Base-by-base conservation (phyloP, 2,329 filamentous ascomycete genomes). In the Fusarium stilboides region DNA sequence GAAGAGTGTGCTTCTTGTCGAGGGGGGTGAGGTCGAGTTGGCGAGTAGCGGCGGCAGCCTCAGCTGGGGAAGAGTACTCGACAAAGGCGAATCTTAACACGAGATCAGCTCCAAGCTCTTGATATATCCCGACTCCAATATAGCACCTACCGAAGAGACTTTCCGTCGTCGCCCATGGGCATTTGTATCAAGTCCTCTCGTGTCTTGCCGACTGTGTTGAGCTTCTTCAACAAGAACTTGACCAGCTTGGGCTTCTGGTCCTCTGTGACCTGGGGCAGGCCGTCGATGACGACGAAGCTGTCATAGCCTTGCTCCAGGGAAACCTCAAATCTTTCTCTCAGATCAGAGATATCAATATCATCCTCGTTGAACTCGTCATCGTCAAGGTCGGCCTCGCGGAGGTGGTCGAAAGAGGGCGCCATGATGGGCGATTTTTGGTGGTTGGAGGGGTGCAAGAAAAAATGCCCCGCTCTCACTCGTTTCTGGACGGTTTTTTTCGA, bases 291-390 rank as follows among this genome's bases (percentile, higher is more conserved):
- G 71, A 99, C 92, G 78, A 99, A 99, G 70, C 94, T 92, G 80
- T 99, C 96, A 76, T 98, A 92, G 62, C 96, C 96, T 81, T 97
- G 93, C 81, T 99, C 96, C 71, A 98, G 87, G 79, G 95, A 93
- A 68, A 98, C 94, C 83, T 98, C 94, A 80, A 94, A 98, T 82
- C 97, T 94, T 81, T 97, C 94, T 80, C 91, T 89, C 74, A 99
- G 88, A 83, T 99, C 95, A 75, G 93, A 95, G 80, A 97, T 94
- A 80, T 98, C 95, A 81, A 98, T 92, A 80, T 98, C 94, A 78
- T 94, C 92, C 83, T 96, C 92, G 80, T 97, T 94, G 80, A 92
- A 92, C 79, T 94, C 91, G 77, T 96, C 94, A 73, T 91, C 89
- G 77, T 91, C 89, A 81, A 95, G 91, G 80, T 97, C 93, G 76